phyloP scores from a whole-genome alignment of 306 rosid genomes.

The Vigna angularis region DNA sequence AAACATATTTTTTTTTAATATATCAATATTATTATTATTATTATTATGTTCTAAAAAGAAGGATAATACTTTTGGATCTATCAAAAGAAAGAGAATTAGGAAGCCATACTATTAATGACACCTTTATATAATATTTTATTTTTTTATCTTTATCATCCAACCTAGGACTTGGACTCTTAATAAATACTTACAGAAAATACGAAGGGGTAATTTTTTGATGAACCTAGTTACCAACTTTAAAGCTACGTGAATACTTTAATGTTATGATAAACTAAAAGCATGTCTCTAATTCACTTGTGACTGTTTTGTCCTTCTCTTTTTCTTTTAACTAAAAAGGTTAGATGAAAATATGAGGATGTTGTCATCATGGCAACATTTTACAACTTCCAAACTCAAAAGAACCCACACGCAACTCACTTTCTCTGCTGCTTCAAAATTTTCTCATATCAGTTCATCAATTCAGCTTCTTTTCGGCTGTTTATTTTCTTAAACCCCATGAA shows the following conservation, averaged over 20 bases:
- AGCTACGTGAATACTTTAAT: neutral
- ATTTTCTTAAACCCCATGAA: neutral
- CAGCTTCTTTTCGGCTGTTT: neutral
- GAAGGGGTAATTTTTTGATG: too few species aligned
- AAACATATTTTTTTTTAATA: too few species aligned
- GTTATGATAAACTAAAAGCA: neutral
- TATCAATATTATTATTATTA: too few species aligned
- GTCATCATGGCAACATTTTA: constrained; percentile 52
- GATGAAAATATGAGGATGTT: constrained; percentile 36
- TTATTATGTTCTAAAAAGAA: too few species aligned
- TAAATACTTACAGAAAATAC: too few species aligned
- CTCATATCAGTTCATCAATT: neutral
- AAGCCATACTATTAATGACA: too few species aligned
- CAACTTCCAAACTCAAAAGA: constrained; percentile 31
- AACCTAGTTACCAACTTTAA: neutral
- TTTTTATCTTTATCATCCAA: too few species aligned
- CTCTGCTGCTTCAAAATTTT: neutral
- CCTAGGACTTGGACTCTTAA: too few species aligned
- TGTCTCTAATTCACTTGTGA: neutral
- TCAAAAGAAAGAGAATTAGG: too few species aligned
- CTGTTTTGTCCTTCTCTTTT: constrained; percentile 4
- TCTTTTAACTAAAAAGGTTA: constrained; percentile 1
- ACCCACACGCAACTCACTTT: constrained; percentile 32
- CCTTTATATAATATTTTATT: too few species aligned
- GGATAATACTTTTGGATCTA: too few species aligned